Base-by-base conservation (phyloP, 2,329 filamentous ascomycete genomes). In the Nemania sp. region DNA sequence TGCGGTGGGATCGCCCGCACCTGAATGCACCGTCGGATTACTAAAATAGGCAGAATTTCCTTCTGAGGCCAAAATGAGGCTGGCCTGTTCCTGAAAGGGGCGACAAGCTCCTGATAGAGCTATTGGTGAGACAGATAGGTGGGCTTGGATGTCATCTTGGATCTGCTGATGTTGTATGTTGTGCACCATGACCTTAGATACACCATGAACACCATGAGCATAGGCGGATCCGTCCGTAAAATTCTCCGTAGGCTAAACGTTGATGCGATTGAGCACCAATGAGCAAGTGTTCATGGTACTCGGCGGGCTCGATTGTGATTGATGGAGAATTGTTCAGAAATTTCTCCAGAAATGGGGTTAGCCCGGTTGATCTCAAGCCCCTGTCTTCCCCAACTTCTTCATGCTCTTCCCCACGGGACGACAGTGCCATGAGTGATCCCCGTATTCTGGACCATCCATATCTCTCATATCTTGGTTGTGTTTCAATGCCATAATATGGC, bases 301-400 rank as follows among this genome's bases (percentile, higher is more conserved):
- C 18, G 18, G 35, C 2, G 55, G 51, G 54, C 61, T 68, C 49
- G 38, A 65, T 61, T 22, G 35, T 72, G 68, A 72, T 70, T 72
- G 70, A 72, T 63, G 70, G 70, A 71, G 20, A 68, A 66, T 66
- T 60, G 26, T 45, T 38, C 29, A 24, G 15, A 5, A 67, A 54
- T 69, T 71, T 69, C 27, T 67, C 70, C 70, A 72, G 53, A 51
- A 69, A 71, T 71, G 64, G 69, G 66, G 64, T 51, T 11, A 47
- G 43, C 41, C 49, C 66, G 69, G 70, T 58, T 71, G 66, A 68
- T 66, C 49, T 70, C 61, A 32, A 15, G n/a, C 53, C 66, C 61
- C 59, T 63, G 64, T 67, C 57, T 66, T 69, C 69, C 62, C 60
- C 66, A 58, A 67, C 64, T 52, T 66, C 43, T 62, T 59, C 11